Conservation (phyloP, 2,329 filamentous ascomycete genomes). For the Arachnomyces sp. region DNA sequence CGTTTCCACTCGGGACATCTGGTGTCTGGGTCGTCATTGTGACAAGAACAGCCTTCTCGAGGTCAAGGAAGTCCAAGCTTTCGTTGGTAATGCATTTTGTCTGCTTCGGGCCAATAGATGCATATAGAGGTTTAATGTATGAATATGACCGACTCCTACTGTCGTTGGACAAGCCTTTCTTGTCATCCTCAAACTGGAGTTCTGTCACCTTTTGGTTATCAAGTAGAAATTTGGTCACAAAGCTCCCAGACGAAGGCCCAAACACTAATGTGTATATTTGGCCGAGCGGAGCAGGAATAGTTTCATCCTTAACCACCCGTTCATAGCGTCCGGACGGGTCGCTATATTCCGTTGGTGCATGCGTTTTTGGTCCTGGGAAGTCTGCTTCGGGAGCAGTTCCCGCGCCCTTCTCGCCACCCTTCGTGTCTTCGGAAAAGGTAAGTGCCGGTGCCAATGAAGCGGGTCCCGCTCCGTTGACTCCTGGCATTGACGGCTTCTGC, state of each 20-base stretch:
- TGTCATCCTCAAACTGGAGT: slow-evolving; percentile 74
- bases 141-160: slow-evolving; percentile 67
- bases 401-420: slow-evolving; percentile 43
- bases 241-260: slow-evolving; percentile 67
- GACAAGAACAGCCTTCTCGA: slow-evolving; percentile 81
- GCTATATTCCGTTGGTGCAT: slow-evolving; percentile 77
- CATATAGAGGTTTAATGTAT: slow-evolving; percentile 86
- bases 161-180: slow-evolving; percentile 67
- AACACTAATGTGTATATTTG: slow-evolving; percentile 88
- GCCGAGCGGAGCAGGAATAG: slow-evolving; percentile 78
- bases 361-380: slow-evolving; percentile 76
- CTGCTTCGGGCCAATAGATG: slow-evolving; percentile 79
- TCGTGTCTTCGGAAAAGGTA: slow-evolving; percentile 27
- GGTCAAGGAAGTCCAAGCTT: slow-evolving; percentile 72
- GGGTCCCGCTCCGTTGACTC: slow-evolving; percentile 25
- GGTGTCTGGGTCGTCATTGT: slow-evolving; percentile 79
- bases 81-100: slow-evolving; percentile 91
- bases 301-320: slow-evolving; percentile 74
- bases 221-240: slow-evolving; percentile 79
- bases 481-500: slow-evolving; percentile 62
- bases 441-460: slow-evolving; percentile 32
- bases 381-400: slow-evolving; percentile 43
- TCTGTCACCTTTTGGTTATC: slow-evolving; percentile 85
- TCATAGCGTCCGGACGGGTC: slow-evolving; percentile 76
- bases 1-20: slow-evolving; percentile 87